phyloP scores from a whole-genome alignment of 768 basidiomycete species.

The Amanita brunnescens region DNA sequence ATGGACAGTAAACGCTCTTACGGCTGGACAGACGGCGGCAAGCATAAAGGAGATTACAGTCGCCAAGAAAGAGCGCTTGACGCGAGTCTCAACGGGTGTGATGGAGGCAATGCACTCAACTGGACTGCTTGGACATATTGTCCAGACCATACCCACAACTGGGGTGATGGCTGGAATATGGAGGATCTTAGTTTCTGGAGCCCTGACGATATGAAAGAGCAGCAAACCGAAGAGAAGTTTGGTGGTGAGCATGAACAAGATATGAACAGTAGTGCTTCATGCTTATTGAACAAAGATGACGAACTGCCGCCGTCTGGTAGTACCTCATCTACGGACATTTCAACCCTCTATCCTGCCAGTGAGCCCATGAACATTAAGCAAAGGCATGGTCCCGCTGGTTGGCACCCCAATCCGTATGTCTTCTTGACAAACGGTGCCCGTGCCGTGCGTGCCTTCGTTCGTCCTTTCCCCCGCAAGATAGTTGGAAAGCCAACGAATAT shows the following conservation, averaged over 20 bases:
- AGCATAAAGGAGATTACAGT: conserved; percentile 66
- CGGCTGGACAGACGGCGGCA: conserved; percentile 62
- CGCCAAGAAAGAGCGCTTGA: conserved; percentile 80
- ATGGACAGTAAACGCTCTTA: conserved; percentile 86
- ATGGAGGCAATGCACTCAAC: conserved; percentile 66
- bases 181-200: conserved; percentile 93
- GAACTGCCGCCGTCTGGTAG: neutral
- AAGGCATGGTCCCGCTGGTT: conserved; percentile 15
- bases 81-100: conserved; percentile 69
- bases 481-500: conserved; percentile 62
- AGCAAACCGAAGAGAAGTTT: conserved; percentile 12
- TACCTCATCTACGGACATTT: neutral
- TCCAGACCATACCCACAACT: conserved; percentile 71
- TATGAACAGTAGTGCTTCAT: neutral
- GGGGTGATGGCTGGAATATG: conserved; percentile 96
- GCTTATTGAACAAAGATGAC: conserved; percentile 3
- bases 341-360: neutral
- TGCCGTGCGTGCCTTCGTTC: conserved; percentile 73
- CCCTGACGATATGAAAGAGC: conserved; percentile 48
- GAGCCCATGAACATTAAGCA: neutral
- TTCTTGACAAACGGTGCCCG: conserved; percentile 84
- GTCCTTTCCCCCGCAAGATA: conserved; percentile 73
- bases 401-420: conserved; percentile 46
- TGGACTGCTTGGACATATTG: conserved; percentile 91
- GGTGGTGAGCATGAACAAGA: conserved; percentile 5